Base-by-base conservation (phyloP, 2,329 filamentous ascomycete species). In the Bertia moriformis region DNA sequence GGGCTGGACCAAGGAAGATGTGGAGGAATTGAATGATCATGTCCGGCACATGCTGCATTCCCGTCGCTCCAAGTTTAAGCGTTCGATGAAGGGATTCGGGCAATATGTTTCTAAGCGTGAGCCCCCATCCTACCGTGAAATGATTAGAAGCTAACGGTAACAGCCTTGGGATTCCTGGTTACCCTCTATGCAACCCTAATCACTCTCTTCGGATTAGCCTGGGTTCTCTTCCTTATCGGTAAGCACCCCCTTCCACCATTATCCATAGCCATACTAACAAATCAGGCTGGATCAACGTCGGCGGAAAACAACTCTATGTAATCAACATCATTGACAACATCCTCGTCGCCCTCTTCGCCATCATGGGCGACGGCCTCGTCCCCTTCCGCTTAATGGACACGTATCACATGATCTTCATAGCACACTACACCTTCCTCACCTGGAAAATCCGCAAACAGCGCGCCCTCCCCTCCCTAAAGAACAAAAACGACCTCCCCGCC, bases 171-270 rank as follows among this genome's bases (percentile, higher is more conserved):
- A 1, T 85, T 91, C 52, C 69, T 88, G 40, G 82, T 93, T 42
- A 91, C 84, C 0, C 60, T 93, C 3, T 93, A 93, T 55, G 85
- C 84, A 5, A 78, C 72, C 1, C 65, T 89, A 15, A 88, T 93
- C 48, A 91, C 85, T 0, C 65, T 88, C 0, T 93, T 93, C 48
- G 85, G 85, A 50, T 66, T 89, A 12, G 83, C 83, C 0, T 93
- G 85, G 86, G 85, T 93, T 1, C 69, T 93, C n/a, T 91, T 89
- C 59, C 63, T 93, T 40, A 93, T 93, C 53, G 83, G 79, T 63
- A 57, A 41, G 55, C 20, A 14, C 14, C 5, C 14, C 37, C 13
- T 12, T 15, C 4, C n/a, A n/a, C n/a, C 67, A 73, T 17, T 35
- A 12, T 15, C 10, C 10, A 35, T 35, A 7, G 10, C 10, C 32